Evolutionary conservation across 768 basidiomycete genomes (phyloP).

Genomic region (Paxillus involutus): DNA sequence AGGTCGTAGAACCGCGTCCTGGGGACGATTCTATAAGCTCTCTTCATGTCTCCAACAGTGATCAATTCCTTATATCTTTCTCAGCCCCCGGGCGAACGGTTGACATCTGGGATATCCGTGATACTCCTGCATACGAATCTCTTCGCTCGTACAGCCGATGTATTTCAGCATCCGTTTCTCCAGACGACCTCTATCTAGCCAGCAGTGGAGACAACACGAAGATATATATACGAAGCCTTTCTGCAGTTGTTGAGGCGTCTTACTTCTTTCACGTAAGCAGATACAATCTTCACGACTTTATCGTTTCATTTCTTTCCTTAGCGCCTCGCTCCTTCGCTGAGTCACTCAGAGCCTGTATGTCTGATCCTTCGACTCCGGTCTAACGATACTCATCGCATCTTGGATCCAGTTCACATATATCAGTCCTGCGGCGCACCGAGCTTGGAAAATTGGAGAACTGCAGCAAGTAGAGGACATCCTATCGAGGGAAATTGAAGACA

Average conservation of each 20-base stretch:
- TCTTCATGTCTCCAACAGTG: slow-evolving; percentile 1
- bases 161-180: slow-evolving; percentile 3
- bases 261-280: slow-evolving; percentile 6
- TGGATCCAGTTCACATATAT: slow-evolving; percentile 13
- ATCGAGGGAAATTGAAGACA: slow-evolving; percentile 9
- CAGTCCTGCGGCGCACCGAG: background rate
- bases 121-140: background rate
- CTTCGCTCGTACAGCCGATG: slow-evolving; percentile 2
- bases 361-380: background rate
- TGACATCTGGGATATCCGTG: slow-evolving; percentile 12
- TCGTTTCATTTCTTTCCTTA: background rate
- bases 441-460: slow-evolving; percentile 10
- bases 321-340: background rate
- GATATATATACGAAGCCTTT: background rate
- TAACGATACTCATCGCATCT: background rate
- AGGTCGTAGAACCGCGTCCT: background rate
- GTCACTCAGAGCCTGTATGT: slow-evolving; percentile 8
- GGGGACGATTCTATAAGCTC: slow-evolving; percentile 6
- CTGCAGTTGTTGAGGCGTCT: background rate
- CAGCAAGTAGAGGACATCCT: slow-evolving; percentile 4
- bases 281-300: background rate
- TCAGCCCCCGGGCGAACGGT: slow-evolving; percentile 8
- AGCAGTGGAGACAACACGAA: background rate
- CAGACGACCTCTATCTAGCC: slow-evolving; percentile 2
- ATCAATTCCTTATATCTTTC: slow-evolving; percentile 9